Evolutionary conservation across 768 basidiomycete species (phyloP).

Genomic region (Amanita inopinata): DNA sequence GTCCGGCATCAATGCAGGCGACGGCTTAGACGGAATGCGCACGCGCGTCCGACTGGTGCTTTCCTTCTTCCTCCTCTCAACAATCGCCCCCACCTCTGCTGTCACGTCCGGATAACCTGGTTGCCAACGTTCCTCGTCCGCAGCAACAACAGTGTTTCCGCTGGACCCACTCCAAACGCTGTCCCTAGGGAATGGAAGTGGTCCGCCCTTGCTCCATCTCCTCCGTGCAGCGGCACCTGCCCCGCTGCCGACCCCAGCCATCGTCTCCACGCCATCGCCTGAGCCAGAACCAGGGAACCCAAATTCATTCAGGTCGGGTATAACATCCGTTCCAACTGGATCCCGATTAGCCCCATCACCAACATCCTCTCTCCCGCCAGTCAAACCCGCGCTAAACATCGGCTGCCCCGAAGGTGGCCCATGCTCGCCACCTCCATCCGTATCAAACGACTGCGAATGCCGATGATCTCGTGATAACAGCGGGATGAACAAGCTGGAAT

Average conservation of each 20-base stretch:
- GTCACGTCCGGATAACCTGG: too few relatives aligned
- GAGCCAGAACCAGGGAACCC: background rate
- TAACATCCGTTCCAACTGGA: background rate
- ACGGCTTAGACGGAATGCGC: background rate
- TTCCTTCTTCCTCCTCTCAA: too few relatives aligned
- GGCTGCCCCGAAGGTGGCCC: background rate
- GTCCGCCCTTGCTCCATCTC: background rate
- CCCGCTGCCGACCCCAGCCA: constrained; percentile 2
- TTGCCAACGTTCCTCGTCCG: background rate
- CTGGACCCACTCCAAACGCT: background rate
- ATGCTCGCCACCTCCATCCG: background rate
- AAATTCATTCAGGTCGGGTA: background rate
- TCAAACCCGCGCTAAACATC: background rate
- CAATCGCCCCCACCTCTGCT: too few relatives aligned
- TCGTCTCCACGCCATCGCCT: background rate
- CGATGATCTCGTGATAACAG: background rate
- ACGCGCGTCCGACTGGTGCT: background rate
- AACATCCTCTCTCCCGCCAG: background rate
- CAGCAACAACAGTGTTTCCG: background rate
- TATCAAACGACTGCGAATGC: constrained; percentile 1
- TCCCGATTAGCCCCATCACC: too few relatives aligned
- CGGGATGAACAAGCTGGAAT: background rate
- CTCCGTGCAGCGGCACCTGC: background rate
- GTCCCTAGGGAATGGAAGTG: constrained; percentile 1
- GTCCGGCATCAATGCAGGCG: background rate